Conservation (phyloP, 352 stramenopile species). For the Thraustotheca clavata region DNA sequence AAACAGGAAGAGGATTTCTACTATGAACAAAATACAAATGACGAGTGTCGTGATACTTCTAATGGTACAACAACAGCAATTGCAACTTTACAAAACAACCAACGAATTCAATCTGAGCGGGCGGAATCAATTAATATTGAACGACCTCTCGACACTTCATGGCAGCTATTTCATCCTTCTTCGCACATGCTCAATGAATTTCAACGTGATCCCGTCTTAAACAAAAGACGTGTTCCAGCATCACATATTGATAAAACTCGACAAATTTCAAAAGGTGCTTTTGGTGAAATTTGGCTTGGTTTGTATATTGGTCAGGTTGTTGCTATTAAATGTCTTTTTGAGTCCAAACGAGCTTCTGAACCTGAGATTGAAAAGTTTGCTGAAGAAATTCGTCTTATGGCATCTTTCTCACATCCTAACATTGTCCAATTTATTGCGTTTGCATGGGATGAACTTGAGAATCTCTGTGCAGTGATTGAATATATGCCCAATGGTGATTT, state of each 20-base stretch:
- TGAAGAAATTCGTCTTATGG: conserved; percentile 74
- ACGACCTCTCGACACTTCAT: neutral
- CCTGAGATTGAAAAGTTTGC: conserved; percentile 74
- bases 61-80: neutral
- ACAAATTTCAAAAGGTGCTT: conserved; percentile 65
- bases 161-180: neutral
- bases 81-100: no score
- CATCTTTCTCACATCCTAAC: conserved; percentile 57
- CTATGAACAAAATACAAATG: neutral
- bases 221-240: conserved; percentile 48
- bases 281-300: conserved; percentile 68
- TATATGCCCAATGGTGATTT: conserved; percentile 72
- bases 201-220: conserved; percentile 46
- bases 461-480: conserved; percentile 71
- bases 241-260: conserved; percentile 68
- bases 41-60: neutral
- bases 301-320: conserved; percentile 66
- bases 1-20: neutral
- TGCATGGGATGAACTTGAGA: conserved; percentile 62
- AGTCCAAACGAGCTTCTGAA: conserved; percentile 70
- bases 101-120: no score
- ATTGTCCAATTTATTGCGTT: conserved; percentile 78
- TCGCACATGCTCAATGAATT: conserved; percentile 55
- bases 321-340: conserved; percentile 69
- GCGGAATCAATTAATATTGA: no score